Base-by-base conservation (phyloP, 768 basidiomycete species). In the Russula griseocarnosa region DNA sequence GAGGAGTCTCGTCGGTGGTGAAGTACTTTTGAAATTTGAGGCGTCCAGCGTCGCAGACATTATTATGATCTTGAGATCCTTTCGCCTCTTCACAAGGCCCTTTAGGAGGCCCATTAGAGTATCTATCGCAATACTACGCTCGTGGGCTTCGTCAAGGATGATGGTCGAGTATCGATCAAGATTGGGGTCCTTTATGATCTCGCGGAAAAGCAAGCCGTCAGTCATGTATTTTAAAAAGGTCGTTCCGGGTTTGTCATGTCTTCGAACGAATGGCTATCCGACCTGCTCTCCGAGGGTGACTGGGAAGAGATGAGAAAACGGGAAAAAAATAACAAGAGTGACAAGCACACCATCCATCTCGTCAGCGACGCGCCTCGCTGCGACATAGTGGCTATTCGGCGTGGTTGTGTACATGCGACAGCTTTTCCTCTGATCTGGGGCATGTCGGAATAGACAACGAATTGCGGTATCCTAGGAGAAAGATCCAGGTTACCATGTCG, bases 141-240 rank as follows among this genome's bases (percentile, higher is more conserved):
- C 97, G 78, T 99, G 97, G 3, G 94, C 96, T 78, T 99, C 97
- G 74, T 99, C 97, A 60, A 98, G 85, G 70, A 99, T 98, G 76
- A 99, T 94, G 22, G 96, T 98, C 22, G 93, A 96, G 74, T 99
- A 99, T 4, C 94, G 86, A 28, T 82, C 79, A 44, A 98, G 83
- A 22, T 84, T 81, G 10, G 92, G 90, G 75, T 98, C 96, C 75
- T 95, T 93, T 95, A 98, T 98, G 3, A 93, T 94, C 77, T 97
- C 94, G 22, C 94, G 87, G n/a, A 96, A 84, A 61, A 93, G 86
- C 94, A 98, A 97, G 83, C 96, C 97, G 69, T 99, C 97, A 20
- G 97, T 99, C 95, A 98, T 97, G 79, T 99, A 98, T 74, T 97
- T 98, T 66, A 99, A 81, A 76, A 99, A 97, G 0, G 97, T 98